Evolutionary conservation across 257 asterid species (phyloP).

Genomic region (Salvia hispanica): DNA sequence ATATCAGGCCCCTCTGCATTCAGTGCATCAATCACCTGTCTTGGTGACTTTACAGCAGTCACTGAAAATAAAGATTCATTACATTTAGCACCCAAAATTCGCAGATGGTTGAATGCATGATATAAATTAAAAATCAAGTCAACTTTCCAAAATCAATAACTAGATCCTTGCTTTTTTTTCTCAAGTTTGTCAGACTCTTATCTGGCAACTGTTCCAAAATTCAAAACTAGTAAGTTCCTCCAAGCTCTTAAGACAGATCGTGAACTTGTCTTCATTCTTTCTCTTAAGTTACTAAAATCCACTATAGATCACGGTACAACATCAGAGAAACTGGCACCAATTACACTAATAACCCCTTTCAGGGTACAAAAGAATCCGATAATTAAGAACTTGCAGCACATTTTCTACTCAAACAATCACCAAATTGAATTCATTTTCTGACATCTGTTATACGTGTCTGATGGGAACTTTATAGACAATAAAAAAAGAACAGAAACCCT

Average conservation of each 20-base stretch:
- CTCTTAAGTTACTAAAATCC: conserved; percentile 4
- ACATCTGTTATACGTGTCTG: conserved; percentile 21
- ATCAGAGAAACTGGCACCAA: conserved; percentile 1
- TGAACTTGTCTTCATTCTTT: background rate
- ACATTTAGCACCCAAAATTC: conserved; percentile 30
- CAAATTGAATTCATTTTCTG: background rate
- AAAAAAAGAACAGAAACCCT: conserved; percentile 15
- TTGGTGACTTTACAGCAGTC: conserved; percentile 83
- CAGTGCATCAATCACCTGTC: conserved; percentile 90
- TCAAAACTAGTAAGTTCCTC: background rate
- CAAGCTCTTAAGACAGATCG: conserved; percentile 16
- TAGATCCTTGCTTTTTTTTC: conserved; percentile 8
- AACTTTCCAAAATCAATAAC: background rate
- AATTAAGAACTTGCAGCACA: background rate
- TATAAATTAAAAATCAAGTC: too few relatives aligned
- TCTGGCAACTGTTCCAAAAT: background rate
- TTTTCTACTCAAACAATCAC: conserved; percentile 13
- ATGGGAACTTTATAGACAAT: conserved; percentile 5
- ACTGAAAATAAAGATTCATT: conserved; percentile 49
- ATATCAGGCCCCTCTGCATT: conserved; percentile 88
- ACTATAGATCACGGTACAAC: background rate
- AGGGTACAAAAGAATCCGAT: background rate
- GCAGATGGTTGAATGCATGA: conserved; percentile 12
- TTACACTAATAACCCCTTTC: background rate
- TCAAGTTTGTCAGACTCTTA: conserved; percentile 6